Evolutionary conservation across 2,329 filamentous ascomycete species (phyloP).

Genomic region (Aureobasidium sp.): DNA sequence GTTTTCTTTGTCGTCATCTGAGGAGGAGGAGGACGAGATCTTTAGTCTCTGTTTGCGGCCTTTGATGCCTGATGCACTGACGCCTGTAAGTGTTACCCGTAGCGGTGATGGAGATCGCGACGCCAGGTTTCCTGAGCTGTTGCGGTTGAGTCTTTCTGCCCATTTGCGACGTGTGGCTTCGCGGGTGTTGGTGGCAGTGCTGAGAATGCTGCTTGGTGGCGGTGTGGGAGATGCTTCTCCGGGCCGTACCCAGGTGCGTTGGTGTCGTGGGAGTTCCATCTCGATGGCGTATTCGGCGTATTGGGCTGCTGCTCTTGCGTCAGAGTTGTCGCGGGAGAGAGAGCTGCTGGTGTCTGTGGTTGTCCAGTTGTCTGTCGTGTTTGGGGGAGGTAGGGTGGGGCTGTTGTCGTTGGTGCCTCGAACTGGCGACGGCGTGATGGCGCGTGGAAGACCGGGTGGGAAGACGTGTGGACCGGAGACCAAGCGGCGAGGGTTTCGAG

Average conservation of each 20-base stretch:
- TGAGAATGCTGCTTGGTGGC: constrained; percentile 21
- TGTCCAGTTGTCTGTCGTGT: constrained; percentile 4
- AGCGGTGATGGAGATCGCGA: constrained; percentile 22
- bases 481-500: constrained; percentile 24
- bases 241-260: constrained; percentile 26
- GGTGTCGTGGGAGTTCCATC: constrained; percentile 20
- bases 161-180: constrained; percentile 5
- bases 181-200: background rate
- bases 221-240: constrained; percentile 31
- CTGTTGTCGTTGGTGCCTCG: background rate
- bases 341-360: constrained; percentile 15
- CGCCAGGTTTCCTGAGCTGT: constrained; percentile 18
- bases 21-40: background rate
- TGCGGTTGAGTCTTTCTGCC: constrained; percentile 14
- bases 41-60: constrained; percentile 1
- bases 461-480: constrained; percentile 19
- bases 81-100: constrained; percentile 17
- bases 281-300: constrained; percentile 1
- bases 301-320: constrained; percentile 2
- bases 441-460: constrained; percentile 25
- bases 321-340: constrained; percentile 18
- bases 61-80: background rate
- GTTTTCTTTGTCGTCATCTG: constrained; percentile 10
- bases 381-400: background rate
- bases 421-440: constrained; percentile 22